Percentiles rank a stretch among this genome's conserved stretches.
phyloP scores from a whole-genome alignment of 2,329 filamentous ascomycete genomes.

The Coniochaeta sp. region DNA sequence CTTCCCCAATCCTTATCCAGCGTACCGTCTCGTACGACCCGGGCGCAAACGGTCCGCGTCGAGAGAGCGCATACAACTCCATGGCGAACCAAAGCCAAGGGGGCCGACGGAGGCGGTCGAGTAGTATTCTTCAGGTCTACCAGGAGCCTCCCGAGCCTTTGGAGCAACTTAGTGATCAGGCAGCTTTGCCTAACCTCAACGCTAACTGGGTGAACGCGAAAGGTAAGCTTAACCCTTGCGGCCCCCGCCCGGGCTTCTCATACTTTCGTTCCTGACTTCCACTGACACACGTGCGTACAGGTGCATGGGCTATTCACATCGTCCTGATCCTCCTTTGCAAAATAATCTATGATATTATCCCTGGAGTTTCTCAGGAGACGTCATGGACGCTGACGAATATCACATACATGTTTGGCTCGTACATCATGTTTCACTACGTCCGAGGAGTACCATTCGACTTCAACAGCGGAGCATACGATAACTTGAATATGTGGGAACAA shows the following conservation, averaged over 20 bases:
- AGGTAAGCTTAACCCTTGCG: slow-evolving; percentile 51
- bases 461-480: slow-evolving; percentile 97
- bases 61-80: slow-evolving; percentile 50
- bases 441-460: slow-evolving; percentile 98
- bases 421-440: slow-evolving; percentile 99
- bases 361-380: slow-evolving; percentile 92
- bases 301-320: slow-evolving; percentile 96
- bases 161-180: slow-evolving; percentile 96
- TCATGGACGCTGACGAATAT: slow-evolving; percentile 99
- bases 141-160: slow-evolving; percentile 94
- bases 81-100: slow-evolving; percentile 58
- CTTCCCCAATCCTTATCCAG: slow-evolving; percentile 78
- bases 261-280: neutral
- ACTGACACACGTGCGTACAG: slow-evolving; percentile 36
- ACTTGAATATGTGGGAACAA: slow-evolving; percentile 99
- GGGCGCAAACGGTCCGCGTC: slow-evolving; percentile 58
- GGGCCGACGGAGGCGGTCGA: slow-evolving; percentile 84
- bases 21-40: slow-evolving; percentile 89
- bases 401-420: slow-evolving; percentile 97
- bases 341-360: slow-evolving; percentile 94
- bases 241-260: neutral
- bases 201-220: slow-evolving; percentile 99
- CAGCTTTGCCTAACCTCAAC: slow-evolving; percentile 88
- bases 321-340: slow-evolving; percentile 88
- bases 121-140: slow-evolving; percentile 87